phyloP scores from a whole-genome alignment of 345 rosid species.

The Eucalyptus urophylla region DNA sequence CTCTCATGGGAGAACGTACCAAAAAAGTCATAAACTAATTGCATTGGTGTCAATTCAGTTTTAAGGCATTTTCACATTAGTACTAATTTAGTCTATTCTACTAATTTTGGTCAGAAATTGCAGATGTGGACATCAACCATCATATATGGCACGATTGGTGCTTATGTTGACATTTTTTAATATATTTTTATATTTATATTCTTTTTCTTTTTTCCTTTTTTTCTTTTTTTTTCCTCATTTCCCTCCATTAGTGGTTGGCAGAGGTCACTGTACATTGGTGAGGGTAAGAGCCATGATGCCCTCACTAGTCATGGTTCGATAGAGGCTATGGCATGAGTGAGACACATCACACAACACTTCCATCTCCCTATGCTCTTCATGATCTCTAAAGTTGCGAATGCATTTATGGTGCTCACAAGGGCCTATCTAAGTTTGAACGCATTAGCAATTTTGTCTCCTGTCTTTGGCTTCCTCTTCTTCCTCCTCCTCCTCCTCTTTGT shows the following conservation, averaged over 20 bases:
- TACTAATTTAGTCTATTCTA: not conserved
- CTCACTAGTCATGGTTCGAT: rapidly evolving
- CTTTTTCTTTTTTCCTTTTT: rapidly evolving
- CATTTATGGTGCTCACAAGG: not conserved
- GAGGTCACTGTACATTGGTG: rapidly evolving
- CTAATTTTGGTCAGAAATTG: too few species aligned
- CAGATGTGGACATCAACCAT: rapidly evolving
- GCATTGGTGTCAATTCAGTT: too few species aligned
- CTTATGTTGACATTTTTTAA: too few species aligned
- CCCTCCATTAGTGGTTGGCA: not conserved
- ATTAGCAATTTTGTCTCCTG: not conserved
- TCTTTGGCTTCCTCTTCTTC: not conserved
- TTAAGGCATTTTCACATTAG: too few species aligned
- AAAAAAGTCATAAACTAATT: too few species aligned
- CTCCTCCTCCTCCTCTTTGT: not conserved
- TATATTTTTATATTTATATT: too few species aligned
- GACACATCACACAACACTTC: not conserved
- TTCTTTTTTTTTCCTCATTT: too few species aligned
- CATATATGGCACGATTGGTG: rapidly evolving
- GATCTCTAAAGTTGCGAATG: too few species aligned
- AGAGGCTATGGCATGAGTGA: not conserved
- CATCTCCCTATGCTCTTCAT: too few species aligned
- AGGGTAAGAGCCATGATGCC: not conserved
- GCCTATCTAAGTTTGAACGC: not conserved
- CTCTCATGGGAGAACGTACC: too few species aligned